phyloP scores from a whole-genome alignment of 768 basidiomycete species.

The Russula compacta region DNA sequence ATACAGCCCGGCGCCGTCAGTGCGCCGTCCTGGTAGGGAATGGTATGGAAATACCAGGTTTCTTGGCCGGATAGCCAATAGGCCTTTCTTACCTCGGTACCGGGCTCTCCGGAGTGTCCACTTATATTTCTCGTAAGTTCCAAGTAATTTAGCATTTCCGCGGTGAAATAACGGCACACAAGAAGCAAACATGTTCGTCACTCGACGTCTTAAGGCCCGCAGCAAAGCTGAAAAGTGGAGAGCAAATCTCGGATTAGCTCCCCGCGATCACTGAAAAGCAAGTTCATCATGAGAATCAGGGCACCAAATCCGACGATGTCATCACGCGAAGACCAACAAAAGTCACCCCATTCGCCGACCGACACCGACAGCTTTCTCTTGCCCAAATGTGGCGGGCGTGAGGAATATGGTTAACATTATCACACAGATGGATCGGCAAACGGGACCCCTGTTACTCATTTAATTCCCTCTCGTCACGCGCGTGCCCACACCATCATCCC shows the following conservation, averaged over 20 bases:
- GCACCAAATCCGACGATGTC: too few species aligned
- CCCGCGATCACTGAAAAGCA: too few species aligned
- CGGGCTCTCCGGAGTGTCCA: not conserved
- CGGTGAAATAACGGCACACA: not conserved
- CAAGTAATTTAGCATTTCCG: not conserved
- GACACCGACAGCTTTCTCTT: too few species aligned
- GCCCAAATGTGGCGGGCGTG: too few species aligned
- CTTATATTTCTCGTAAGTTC: not conserved
- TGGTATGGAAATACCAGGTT: not conserved
- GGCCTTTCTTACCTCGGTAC: not conserved
- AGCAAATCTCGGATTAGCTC: too few species aligned
- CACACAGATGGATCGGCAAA: not conserved
- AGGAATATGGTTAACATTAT: not conserved
- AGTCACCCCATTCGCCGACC: too few species aligned
- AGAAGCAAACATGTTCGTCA: not conserved
- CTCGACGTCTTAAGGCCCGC: not conserved
- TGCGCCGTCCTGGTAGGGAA: not conserved
- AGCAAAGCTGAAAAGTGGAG: not conserved
- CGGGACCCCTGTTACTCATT: constrained; percentile 2
- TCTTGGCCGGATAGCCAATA: not conserved
- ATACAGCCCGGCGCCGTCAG: not conserved
- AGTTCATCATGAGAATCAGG: too few species aligned
- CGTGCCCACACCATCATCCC: not conserved
- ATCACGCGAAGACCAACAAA: too few species aligned
- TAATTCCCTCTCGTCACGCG: not conserved